phyloP scores from a whole-genome alignment of 2,329 filamentous ascomycete genomes.

The Diaporthe sp. region DNA sequence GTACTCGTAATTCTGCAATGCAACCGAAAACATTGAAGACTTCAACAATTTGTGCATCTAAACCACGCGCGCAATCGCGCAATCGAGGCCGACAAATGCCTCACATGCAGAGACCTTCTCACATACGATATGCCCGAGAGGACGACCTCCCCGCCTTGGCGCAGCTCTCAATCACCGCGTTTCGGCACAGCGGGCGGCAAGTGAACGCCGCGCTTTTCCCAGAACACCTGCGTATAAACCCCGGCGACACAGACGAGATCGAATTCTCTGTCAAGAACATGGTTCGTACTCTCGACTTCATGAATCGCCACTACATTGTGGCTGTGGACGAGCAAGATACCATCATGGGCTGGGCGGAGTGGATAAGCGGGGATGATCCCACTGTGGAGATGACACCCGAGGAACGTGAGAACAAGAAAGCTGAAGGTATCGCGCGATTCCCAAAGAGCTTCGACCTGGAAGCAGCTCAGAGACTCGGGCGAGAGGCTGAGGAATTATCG shows the following conservation, averaged over 20 bases:
- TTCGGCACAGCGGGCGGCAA: slow-evolving; percentile 24
- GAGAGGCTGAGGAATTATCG: neutral
- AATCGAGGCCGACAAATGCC: neutral
- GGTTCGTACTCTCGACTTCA: neutral
- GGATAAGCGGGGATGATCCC: neutral
- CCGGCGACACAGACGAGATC: slow-evolving; percentile 1
- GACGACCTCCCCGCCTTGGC: slow-evolving; percentile 2
- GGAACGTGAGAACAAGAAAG: neutral
- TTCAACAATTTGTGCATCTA: neutral
- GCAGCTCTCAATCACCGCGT: slow-evolving; percentile 8
- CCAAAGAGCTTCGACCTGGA: slow-evolving; percentile 3
- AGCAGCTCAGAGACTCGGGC: neutral
- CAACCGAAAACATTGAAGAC: too few relatives aligned
- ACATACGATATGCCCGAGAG: slow-evolving; percentile 18
- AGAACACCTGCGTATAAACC: neutral
- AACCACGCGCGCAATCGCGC: neutral
- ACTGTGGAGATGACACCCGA: neutral
- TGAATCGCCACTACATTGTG: slow-evolving; percentile 30
- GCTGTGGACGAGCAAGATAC: neutral
- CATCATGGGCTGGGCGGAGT: slow-evolving; percentile 25
- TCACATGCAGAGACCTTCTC: neutral
- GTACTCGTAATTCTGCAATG: neutral
- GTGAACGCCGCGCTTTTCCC: slow-evolving; percentile 35
- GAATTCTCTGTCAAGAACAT: neutral
- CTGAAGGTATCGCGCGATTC: neutral